Percentiles rank a stretch among this genome's conserved stretches.
Evolutionary conservation across 2,329 filamentous ascomycete genomes (phyloP).

Genomic region (Spiromastix sp.): DNA sequence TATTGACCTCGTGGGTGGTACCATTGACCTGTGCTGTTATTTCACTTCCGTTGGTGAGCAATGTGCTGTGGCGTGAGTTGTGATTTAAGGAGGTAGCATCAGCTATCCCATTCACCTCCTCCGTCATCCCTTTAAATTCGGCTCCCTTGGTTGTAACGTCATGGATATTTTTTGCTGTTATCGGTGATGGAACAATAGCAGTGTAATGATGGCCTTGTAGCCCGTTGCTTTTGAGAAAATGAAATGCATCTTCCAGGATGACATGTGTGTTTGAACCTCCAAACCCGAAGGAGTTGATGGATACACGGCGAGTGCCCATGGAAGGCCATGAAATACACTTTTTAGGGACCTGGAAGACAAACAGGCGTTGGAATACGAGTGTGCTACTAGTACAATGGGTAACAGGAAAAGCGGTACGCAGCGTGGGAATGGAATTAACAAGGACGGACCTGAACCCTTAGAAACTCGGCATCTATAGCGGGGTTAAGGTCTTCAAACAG

Average conservation of each 20-base stretch:
- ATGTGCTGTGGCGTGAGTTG: no score
- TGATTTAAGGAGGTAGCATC: no score
- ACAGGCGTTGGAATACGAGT: neutral
- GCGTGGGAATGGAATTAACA: neutral
- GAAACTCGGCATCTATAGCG: constrained; percentile 2
- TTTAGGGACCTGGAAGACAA: constrained; percentile 4
- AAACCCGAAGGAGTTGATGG: constrained; percentile 13
- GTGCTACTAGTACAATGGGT: neutral
- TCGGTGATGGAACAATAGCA: constrained; percentile 1
- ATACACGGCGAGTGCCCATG: constrained; percentile 5
- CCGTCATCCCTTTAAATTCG: neutral
- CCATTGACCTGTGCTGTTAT: neutral
- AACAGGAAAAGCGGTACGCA: constrained; percentile 8
- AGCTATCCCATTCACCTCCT: neutral
- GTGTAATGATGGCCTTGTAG: constrained; percentile 4
- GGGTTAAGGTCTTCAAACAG: constrained; percentile 15
- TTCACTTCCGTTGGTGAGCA: no score
- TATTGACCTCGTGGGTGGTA: neutral
- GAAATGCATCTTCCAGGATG: constrained; percentile 8
- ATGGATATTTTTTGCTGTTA: no score
- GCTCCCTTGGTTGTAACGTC: neutral
- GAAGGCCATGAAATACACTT: constrained; percentile 9
- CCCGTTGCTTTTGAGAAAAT: constrained; percentile 2
- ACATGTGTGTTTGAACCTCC: constrained; percentile 16
- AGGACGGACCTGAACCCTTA: constrained; percentile 7